Evolutionary conservation across 805 yeast species (phyloP).

Genomic region (Huiozyma naganishii): DNA sequence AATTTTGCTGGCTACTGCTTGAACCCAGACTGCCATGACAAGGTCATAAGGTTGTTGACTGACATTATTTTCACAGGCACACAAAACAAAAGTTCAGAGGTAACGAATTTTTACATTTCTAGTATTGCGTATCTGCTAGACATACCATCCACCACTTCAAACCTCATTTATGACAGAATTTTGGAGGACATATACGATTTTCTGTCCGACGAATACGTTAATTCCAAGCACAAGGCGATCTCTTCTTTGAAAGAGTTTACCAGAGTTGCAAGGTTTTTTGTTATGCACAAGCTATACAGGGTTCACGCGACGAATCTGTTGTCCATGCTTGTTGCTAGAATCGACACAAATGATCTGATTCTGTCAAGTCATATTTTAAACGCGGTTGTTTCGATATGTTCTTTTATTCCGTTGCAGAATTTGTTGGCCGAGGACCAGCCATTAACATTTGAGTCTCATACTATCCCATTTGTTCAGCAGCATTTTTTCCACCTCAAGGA

Average conservation of each 20-base stretch:
- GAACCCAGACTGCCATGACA: constrained; percentile 22
- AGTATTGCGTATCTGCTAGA: constrained; percentile 55
- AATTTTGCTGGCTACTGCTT: not conserved
- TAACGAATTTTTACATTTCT: constrained; percentile 46
- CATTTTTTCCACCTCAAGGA: constrained; percentile 45
- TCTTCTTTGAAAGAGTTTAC: constrained; percentile 62
- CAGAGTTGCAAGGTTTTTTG: constrained; percentile 56
- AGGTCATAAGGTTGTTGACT: constrained; percentile 36
- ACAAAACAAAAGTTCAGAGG: constrained; percentile 58
- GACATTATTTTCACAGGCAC: constrained; percentile 51
- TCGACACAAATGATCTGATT: constrained; percentile 77
- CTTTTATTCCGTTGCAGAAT: constrained; percentile 63
- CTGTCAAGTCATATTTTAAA: constrained; percentile 61
- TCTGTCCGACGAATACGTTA: constrained; percentile 47
- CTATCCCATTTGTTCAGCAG: constrained; percentile 48
- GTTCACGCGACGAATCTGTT: constrained; percentile 71
- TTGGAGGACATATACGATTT: constrained; percentile 71
- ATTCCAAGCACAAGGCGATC: constrained; percentile 68
- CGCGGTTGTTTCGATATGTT: constrained; percentile 57
- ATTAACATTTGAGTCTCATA: constrained; percentile 31
- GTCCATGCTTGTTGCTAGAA: constrained; percentile 61
- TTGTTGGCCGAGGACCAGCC: constrained; percentile 33
- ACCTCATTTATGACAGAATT: constrained; percentile 39
- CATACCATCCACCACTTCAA: constrained; percentile 37
- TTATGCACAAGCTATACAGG: constrained; percentile 49